phyloP scores from a whole-genome alignment of 208 protist genomes.

The Trypanosoma lewisi region DNA sequence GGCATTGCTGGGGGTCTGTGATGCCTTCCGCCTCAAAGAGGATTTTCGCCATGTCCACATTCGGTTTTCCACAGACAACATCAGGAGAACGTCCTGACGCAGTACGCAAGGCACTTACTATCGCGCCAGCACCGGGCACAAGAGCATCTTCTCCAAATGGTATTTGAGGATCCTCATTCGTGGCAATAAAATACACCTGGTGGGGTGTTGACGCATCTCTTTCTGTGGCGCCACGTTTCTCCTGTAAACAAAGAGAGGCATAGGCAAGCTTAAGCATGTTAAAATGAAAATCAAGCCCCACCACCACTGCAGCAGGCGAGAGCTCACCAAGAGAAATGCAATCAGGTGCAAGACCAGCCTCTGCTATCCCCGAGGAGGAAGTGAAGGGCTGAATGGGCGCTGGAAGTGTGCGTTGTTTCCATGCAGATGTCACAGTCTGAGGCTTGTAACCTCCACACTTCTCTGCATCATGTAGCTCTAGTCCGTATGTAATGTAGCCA shows the following conservation, averaged over 20 bases:
- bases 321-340: conserved; percentile 58
- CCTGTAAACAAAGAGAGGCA: conserved; percentile 45
- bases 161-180: conserved; percentile 75
- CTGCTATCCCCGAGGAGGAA: not conserved
- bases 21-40: conserved; percentile 56
- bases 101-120: conserved; percentile 39
- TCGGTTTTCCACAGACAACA: conserved; percentile 69
- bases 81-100: conserved; percentile 35
- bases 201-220: not conserved
- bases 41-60: conserved; percentile 50
- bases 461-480: conserved; percentile 59
- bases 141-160: conserved; percentile 34
- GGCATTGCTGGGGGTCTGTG: conserved; percentile 39
- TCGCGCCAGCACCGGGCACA: conserved; percentile 48
- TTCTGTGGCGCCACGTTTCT: conserved; percentile 6
- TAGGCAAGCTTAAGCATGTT: conserved; percentile 62
- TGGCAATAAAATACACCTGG: conserved; percentile 51
- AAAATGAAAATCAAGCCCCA: conserved; percentile 63
- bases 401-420: conserved; percentile 37
- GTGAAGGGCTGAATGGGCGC: conserved; percentile 29
- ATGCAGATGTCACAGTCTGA: conserved; percentile 27
- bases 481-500: conserved; percentile 68
- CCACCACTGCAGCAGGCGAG: conserved; percentile 54
- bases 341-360: conserved; percentile 1
- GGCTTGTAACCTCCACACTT: conserved; percentile 39